Evolutionary conservation across 2,329 filamentous ascomycete genomes (phyloP).

Genomic region (Aspergillus viridinutans): DNA sequence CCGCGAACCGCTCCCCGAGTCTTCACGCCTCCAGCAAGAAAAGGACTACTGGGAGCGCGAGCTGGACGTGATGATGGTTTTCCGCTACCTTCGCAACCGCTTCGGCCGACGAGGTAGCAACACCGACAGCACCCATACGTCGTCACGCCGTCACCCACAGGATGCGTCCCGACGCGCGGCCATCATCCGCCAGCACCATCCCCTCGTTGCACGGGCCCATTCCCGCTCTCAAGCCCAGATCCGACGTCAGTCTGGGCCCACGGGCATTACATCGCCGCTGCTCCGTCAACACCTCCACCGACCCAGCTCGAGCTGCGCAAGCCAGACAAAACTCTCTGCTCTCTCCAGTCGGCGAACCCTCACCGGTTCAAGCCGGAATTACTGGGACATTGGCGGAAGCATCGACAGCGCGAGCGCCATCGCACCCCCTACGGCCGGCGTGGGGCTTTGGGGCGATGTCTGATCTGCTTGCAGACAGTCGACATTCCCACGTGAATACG

Average conservation of each 20-base stretch:
- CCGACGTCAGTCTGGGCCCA: slow-evolving; percentile 44
- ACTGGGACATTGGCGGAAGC: slow-evolving; percentile 86
- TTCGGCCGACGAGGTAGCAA: slow-evolving; percentile 54
- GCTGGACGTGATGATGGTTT: slow-evolving; percentile 85
- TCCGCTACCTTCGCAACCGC: slow-evolving; percentile 75
- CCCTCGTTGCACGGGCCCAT: slow-evolving; percentile 63
- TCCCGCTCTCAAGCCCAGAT: slow-evolving; percentile 47
- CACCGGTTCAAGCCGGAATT: slow-evolving; percentile 69
- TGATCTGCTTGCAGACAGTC: background rate
- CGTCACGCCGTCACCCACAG: slow-evolving; percentile 46
- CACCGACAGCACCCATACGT: slow-evolving; percentile 29
- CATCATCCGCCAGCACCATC: slow-evolving; percentile 83
- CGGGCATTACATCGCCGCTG: slow-evolving; percentile 30
- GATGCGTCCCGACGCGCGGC: slow-evolving; percentile 73
- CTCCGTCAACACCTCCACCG: slow-evolving; percentile 44
- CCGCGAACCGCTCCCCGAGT: slow-evolving; percentile 31
- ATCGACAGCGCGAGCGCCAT: slow-evolving; percentile 71
- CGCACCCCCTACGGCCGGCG: slow-evolving; percentile 59
- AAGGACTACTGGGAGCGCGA: slow-evolving; percentile 89
- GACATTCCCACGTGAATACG: background rate
- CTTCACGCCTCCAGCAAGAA: slow-evolving; percentile 48
- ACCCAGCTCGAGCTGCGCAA: slow-evolving; percentile 69
- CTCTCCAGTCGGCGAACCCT: slow-evolving; percentile 58
- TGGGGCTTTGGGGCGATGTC: slow-evolving; percentile 72
- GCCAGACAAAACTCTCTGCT: slow-evolving; percentile 73